Percentiles rank a stretch among this genome's conserved stretches.
Conservation (phyloP, 805 yeast genomes). For the Candida multigemmis region DNA sequence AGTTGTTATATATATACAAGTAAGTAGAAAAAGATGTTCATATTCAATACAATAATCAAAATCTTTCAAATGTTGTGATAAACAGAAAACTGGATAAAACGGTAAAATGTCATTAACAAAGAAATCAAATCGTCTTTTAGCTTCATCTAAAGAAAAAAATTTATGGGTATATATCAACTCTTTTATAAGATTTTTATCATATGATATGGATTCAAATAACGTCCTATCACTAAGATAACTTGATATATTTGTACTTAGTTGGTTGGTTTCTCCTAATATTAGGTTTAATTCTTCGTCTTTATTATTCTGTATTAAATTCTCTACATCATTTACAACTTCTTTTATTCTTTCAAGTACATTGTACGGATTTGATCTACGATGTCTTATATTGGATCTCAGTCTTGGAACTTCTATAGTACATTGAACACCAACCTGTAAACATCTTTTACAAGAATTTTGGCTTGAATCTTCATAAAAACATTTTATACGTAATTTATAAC, state of each 20-base stretch:
- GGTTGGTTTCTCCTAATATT: no score
- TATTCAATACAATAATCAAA: slow-evolving; percentile 32
- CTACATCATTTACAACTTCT: no score
- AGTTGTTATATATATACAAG: slow-evolving; percentile 39
- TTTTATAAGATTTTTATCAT: slow-evolving; percentile 11
- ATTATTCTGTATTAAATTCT: slow-evolving; percentile 2
- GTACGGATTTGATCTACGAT: slow-evolving; percentile 5
- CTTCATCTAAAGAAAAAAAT: slow-evolving; percentile 23
- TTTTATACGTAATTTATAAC: slow-evolving; percentile 44
- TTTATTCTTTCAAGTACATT: no score
- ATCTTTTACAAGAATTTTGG: slow-evolving; percentile 35
- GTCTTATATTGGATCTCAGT: slow-evolving; percentile 7
- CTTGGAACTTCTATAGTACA: slow-evolving; percentile 34
- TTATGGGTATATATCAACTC: slow-evolving; percentile 26
- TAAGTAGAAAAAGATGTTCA: slow-evolving; percentile 34
- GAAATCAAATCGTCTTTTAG: slow-evolving; percentile 19
- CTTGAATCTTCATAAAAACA: slow-evolving; percentile 42
- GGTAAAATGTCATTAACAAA: slow-evolving; percentile 31
- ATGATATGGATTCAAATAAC: slow-evolving; percentile 10
- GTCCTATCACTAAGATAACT: slow-evolving; percentile 4
- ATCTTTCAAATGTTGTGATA: slow-evolving; percentile 23
- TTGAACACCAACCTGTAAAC: slow-evolving; percentile 31
- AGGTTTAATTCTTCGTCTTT: slow-evolving; percentile 4
- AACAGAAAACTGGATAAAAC: slow-evolving; percentile 40
- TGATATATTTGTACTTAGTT: slow-evolving; percentile 3